Base-by-base conservation (phyloP, 2,329 filamentous ascomycete species). In the Pyrenochaeta sp. region DNA sequence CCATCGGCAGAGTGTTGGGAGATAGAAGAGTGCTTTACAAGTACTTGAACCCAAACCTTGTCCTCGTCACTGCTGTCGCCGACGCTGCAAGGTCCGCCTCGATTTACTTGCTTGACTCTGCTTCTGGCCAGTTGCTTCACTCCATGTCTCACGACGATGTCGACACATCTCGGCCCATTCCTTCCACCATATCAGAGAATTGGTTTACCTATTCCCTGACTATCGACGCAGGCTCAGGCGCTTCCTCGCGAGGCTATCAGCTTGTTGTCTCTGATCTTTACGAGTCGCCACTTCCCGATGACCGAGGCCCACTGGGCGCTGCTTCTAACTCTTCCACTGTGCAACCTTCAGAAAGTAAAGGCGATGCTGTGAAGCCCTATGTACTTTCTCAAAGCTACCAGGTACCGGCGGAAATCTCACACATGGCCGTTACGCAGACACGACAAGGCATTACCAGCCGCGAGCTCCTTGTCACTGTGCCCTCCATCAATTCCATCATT, bases 11-110 rank as follows among this genome's bases (percentile, higher is more conserved):
- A 54, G 95, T 98, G 1, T 85, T 99, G 18, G 93, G 92, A 21
- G 90, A 99, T 69, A 87, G 95, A 37, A 88, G 88, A n/a, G 95
- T 99, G 42, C 85, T 94, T 59, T 99, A 99, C 85, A 99, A 99
- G 78, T 98, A 98, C 73, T 80, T 99, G 35, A 97, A 96, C 78
- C 87, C 91, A 0, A 97, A 96, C 76, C 84, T 91, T 6, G 82
- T 92, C 2, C 83, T 98, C 0, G 82, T 97, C 40, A 90, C 90
- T 1, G 83, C 90, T 1, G 78, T 87, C 2, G 83, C 89, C 30
- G 83, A 88, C 18, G 78, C 80, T 10, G 69, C 82, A 2, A 82
- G 80, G 3, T 83, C 82, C 1, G 85, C 92, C 7, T 88, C 87
- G 0, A 82, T 96, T 58, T 92, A 94, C 68, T 82, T 98, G 10